Conservation (phyloP, 1,139 yeast genomes). For the Candida sanyaensis region DNA sequence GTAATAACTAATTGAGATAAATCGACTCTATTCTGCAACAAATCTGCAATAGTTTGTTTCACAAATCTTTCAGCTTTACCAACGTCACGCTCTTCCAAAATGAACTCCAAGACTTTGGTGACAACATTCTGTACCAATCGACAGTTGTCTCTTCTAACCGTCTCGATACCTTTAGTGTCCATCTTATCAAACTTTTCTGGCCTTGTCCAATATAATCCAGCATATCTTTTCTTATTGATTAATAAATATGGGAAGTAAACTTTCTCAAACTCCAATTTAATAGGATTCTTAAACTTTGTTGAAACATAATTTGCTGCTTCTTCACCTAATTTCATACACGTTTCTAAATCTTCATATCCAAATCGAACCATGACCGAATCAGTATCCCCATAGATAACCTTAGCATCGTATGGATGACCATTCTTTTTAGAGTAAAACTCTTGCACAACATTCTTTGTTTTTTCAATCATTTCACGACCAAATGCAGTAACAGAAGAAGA, state of each 20-base stretch:
- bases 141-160: slow-evolving; percentile 97
- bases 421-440: slow-evolving; percentile 73
- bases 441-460: slow-evolving; percentile 85
- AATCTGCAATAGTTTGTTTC: slow-evolving; percentile 84
- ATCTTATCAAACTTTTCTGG: slow-evolving; percentile 90
- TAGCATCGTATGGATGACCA: slow-evolving; percentile 81
- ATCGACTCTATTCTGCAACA: slow-evolving; percentile 88
- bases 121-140: slow-evolving; percentile 91
- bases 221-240: slow-evolving; percentile 95
- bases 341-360: slow-evolving; percentile 78
- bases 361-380: slow-evolving; percentile 99
- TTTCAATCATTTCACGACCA: slow-evolving; percentile 96
- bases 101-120: slow-evolving; percentile 83
- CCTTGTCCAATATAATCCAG: slow-evolving; percentile 94
- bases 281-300: slow-evolving; percentile 75
- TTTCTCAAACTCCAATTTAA: slow-evolving; percentile 94
- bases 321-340: slow-evolving; percentile 89
- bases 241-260: slow-evolving; percentile 93
- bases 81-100: slow-evolving; percentile 89
- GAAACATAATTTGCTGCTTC: slow-evolving; percentile 94
- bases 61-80: slow-evolving; percentile 83
- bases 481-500: slow-evolving; percentile 95
- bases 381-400: slow-evolving; percentile 97
- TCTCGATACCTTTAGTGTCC: slow-evolving; percentile 98
- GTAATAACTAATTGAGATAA: slow-evolving; percentile 92